Evolutionary conservation across 73 alveolate species (phyloP).

Genomic region (Paramecium pentaurelia): DNA sequence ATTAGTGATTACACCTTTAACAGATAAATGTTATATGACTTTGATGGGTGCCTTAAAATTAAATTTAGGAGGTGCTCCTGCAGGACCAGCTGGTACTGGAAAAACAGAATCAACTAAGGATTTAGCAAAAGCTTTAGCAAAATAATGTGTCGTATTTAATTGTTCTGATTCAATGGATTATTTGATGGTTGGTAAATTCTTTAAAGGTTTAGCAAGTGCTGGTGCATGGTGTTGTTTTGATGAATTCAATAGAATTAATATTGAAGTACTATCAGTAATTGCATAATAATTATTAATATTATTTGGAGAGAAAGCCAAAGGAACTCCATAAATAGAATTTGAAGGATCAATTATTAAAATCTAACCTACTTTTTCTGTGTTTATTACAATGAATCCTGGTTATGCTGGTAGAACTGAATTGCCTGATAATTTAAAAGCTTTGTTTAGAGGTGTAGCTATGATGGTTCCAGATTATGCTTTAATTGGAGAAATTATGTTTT

Average conservation of each 20-base stretch:
- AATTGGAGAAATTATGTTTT: constrained; percentile 95
- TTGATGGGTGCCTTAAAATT: constrained; percentile 95
- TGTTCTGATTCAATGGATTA: constrained; percentile 98
- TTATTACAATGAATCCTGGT: constrained; percentile 98
- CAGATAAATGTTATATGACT: constrained; percentile 97
- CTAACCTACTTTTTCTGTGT: constrained; percentile 89
- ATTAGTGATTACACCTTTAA: constrained; percentile 96
- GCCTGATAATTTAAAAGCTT: constrained; percentile 93
- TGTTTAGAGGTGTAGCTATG: constrained; percentile 97
- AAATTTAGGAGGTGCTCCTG: constrained; percentile 98
- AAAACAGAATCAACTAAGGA: constrained; percentile 99
- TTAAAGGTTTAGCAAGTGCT: constrained; percentile 94
- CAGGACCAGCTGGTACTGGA: constrained; percentile 99
- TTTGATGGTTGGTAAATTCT: constrained; percentile 91
- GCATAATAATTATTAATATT: constrained; percentile 90
- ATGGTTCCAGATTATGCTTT: constrained; percentile 97
- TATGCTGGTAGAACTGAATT: constrained; percentile 99
- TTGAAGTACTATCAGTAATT: constrained; percentile 87
- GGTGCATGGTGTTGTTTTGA: constrained; percentile 99
- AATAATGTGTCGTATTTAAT: constrained; percentile 98
- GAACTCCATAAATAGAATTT: constrained; percentile 70
- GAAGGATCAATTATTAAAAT: constrained; percentile 85
- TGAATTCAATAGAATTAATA: constrained; percentile 97
- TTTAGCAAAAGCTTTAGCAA: constrained; percentile 98
- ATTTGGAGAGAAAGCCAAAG: constrained; percentile 89